Evolutionary conservation across 169 alveolate species (phyloP).

Genomic region (Amoebophrya sp.): DNA sequence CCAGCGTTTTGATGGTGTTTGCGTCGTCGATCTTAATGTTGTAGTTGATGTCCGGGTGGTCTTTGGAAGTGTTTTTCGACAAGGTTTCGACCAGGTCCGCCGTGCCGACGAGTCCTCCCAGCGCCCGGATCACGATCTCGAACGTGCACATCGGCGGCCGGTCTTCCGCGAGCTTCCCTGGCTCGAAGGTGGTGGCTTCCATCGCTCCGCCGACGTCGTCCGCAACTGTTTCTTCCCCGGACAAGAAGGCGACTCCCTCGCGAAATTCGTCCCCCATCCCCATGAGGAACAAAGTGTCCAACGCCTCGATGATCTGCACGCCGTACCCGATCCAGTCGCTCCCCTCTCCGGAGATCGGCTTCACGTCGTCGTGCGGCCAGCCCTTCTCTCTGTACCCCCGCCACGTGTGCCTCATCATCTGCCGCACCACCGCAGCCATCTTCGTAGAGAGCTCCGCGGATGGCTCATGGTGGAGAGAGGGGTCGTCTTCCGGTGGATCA

Average conservation of each 20-base stretch:
- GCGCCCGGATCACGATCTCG: constrained; percentile 29
- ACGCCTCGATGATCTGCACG: constrained; percentile 10
- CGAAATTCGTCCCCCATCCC: constrained; percentile 4
- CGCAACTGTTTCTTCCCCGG: not conserved
- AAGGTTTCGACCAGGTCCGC: not conserved
- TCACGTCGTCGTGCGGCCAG: constrained; percentile 4
- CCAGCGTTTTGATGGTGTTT: no score
- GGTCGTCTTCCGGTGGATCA: no score
- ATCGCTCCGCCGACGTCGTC: no score
- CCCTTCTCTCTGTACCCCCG: not conserved
- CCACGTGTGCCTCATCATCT: constrained; percentile 11
- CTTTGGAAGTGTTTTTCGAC: no score
- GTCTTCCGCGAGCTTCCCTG: no score
- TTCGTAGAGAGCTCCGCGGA: no score
- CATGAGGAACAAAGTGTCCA: constrained; percentile 6
- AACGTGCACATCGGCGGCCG: not conserved
- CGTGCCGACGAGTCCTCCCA: constrained; percentile 31
- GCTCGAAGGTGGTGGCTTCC: no score
- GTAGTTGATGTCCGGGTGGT: no score
- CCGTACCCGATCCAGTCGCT: not conserved
- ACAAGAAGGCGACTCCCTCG: not conserved
- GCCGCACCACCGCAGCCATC: no score
- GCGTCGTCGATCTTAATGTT: no score
- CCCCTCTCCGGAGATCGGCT: not conserved
- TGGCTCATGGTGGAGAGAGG: no score